Base-by-base conservation (phyloP, 148 eudicot species). In the Fagopyrum homotropicum region DNA sequence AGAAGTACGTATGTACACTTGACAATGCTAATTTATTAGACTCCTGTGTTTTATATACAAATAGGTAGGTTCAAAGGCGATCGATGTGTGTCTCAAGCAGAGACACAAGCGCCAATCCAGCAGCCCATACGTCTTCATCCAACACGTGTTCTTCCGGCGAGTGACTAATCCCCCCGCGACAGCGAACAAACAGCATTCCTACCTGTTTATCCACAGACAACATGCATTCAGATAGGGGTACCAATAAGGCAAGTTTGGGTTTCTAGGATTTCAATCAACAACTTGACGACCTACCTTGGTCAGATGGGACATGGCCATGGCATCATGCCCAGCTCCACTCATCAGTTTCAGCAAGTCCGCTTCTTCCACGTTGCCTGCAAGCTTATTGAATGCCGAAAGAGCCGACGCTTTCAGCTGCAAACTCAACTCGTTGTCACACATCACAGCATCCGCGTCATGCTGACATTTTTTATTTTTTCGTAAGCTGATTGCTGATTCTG, bases 291-390 rank as follows among this genome's bases (percentile, higher is more conserved):
- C 50, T 70, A 89, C 98, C 93, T 89, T 92, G 0, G 97, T 92
- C 52, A 95, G 82, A 89, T 89, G 97, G 78, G 99, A 83, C 99
- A 95, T 88, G 74, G 99, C 99, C 99, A 95, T 95, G 63, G 99
- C 97, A 77, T 95, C 99, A 69, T 95, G 99, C 69, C 99, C 99
- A 15, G 99, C 99, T 74, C 97, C 99, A 78, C 99, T 95, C 97
- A 95, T 95, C 59, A 95, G 75, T 73, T 86, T 87, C 9, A 96
- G 99, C 79, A 90, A 89, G 50, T 92, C 88, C 56, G 82, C 83
- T 22, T 72, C 72, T 22, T 73, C 69, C 69, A 88, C 79, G 57
- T 85, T 86, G 46, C 96, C 94, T 1, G 81, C 85, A 82, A 92
- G 79, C 75, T 81, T 87, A 75, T 75, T 86, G 77, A 89, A 81